A percentile compares a stretch with the other conserved stretches of the same genome.
These are phyloP conservation scores for Ichthyophthirius multifiliis DNA, from an alignment of 169 alveolate species.

Conservation along the genomic window DNA sequence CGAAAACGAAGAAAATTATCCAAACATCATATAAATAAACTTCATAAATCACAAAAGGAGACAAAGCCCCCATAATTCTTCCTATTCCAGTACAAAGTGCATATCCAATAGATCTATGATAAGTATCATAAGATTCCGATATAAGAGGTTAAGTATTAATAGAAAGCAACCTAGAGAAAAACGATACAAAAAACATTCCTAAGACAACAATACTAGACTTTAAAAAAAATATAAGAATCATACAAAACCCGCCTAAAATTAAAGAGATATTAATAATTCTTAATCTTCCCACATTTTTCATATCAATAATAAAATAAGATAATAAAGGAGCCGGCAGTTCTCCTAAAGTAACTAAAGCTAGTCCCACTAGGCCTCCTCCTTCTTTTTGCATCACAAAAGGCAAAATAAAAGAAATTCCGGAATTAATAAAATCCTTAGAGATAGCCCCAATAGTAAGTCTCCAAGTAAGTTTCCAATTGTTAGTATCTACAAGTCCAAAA, in stretches of 20 bases:
- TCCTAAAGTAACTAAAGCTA: neutral
- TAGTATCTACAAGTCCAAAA: slow-evolving; percentile 7
- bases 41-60: slow-evolving; percentile 21
- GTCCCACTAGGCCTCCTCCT: neutral
- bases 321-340: slow-evolving; percentile 28
- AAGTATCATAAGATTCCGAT: slow-evolving; percentile 29
- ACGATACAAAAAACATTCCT: slow-evolving; percentile 12
- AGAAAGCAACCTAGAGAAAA: slow-evolving; percentile 17
- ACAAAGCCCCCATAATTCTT: slow-evolving; percentile 12
- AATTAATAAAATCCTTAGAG: neutral
- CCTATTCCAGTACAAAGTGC: slow-evolving; percentile 22
- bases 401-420: slow-evolving; percentile 8
- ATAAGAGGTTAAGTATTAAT: slow-evolving; percentile 12
- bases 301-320: slow-evolving; percentile 3
- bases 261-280: neutral
- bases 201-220: neutral
- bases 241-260: neutral
- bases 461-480: slow-evolving; percentile 24
- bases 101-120: slow-evolving; percentile 27
- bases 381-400: slow-evolving; percentile 16
- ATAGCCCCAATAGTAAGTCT: slow-evolving; percentile 1
- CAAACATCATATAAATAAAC: slow-evolving; percentile 14
- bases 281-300: slow-evolving; percentile 4
- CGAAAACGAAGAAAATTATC: slow-evolving; percentile 10
- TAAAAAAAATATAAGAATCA: slow-evolving; percentile 18